Base-by-base conservation (phyloP, 805 yeast species). In the Kodamaea neixiangensis region DNA sequence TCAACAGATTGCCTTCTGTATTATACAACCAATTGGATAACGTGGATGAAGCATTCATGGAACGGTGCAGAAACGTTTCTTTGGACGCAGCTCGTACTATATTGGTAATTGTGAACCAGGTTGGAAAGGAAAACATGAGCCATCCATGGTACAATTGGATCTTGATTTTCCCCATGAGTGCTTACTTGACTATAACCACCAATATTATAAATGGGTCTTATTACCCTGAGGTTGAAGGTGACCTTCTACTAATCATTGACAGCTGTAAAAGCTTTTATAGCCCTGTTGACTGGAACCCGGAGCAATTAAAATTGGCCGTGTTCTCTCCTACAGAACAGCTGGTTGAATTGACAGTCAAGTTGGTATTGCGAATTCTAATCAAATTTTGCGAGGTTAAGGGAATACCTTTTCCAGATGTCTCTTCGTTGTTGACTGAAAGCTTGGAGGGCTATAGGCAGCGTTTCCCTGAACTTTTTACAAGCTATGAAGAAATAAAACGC, bases 51-150 rank as follows among this genome's bases (percentile, higher is more conserved):
- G 56, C 55, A 6, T 39, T 55, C 13, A 54, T 49, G 38, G 42
- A 50, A 11, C 57, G 55, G 33, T 71, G 67, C 55, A 55, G 75
- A 22, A 60, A 64, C 37, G 47, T 71, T 19, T 64, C 71, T 2
- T 51, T 69, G 33, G 65, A 70, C 40, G 62, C 75, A 22, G 72
- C 77, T 5, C 58, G 78, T 25, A 73, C 77, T 0, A 65, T 73
- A 10, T 49, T 73, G 19, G 57, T 58, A 46, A 54, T 70, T 22
- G 59, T 62, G 3, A 58, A 57, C 3, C 58, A 58, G 21, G 25
- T 69, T n/a, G 62, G 59, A 29, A 55, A 57, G 9, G 50, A 54
- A 10, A 55, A 57, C 3, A 46, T 60, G 1, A 58, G 67, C 1
- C 49, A 57, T 18, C 58, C 71, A 2, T 64, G 62, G 48, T 55